Evolutionary conservation across 129 eudicot genomes (phyloP), one percentile per base, ranked within the genome.

Genomic region (Lonicera japonica): DNA sequence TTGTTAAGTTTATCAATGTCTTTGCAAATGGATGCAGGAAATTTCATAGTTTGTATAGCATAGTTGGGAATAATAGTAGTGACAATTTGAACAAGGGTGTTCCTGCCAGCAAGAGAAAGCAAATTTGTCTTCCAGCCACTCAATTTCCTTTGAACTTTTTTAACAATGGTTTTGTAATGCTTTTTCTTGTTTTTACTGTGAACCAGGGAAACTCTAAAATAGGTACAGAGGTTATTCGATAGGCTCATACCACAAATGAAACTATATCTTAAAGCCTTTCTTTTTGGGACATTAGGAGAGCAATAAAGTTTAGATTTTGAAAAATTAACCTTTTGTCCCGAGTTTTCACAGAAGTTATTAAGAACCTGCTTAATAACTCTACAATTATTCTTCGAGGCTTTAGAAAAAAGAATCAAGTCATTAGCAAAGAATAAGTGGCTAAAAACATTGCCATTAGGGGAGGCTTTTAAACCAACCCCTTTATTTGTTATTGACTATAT

Each of bases 341-440:
- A 65, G 0, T 9, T 25, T 1, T 23, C 0, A 29, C 70, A 65
- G 25, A 65, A 65, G 7, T 17, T 8, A 0, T 25, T 8, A 8
- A 65, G 51, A 0, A 8, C 8, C n/a, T 65, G 6, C 43, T 4
- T 16, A 9, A 54, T 19, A 9, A 29, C 15, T 1, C 15, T 1
- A 10, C n/a, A 21, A 10, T 24, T 25, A 23, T 34, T 15, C 0
- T 24, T 18, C 16, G 14, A 3, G n/a, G 52, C 71, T 12, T 66
- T 25, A 5, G 53, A 20, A n/a, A 66, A 66, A 10, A 66, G 48
- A 16, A 65, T 16, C 0, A 52, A 21, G 16, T 65, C 70, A 17
- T 50, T 22, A 13, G 48, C 13, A 43, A 43, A 43, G 50, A 43
- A 8, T 8, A 43, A 8, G 16, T 43, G 50, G 1, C 1, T 8